These are phyloP conservation scores for Trichoderma virens DNA, from an alignment of 495 filamentous ascomycete species.

Conservation along the genomic window DNA sequence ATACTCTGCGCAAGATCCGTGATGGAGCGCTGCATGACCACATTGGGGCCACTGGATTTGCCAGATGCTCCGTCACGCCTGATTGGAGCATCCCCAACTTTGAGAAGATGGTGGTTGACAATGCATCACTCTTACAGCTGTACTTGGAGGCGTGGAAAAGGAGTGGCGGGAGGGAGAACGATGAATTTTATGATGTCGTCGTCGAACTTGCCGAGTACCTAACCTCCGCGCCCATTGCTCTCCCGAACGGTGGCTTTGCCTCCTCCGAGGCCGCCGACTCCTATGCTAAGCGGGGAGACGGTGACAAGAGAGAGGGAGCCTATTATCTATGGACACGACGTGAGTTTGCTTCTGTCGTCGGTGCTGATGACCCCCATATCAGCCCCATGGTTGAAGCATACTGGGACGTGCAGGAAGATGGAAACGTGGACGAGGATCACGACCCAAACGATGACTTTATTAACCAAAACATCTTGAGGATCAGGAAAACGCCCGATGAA, in stretches of 20 bases:
- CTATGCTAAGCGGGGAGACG: conserved; percentile 63
- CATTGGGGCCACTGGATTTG: conserved; percentile 75
- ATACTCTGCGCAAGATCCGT: conserved; percentile 74
- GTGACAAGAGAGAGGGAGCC: conserved; percentile 84
- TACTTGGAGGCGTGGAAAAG: conserved; percentile 85
- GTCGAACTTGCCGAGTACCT: conserved; percentile 82
- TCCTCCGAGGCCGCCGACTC: conserved; percentile 92
- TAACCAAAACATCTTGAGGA: conserved; percentile 59
- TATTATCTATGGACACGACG: conserved; percentile 93
- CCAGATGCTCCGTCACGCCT: conserved; percentile 79
- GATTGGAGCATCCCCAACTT: conserved; percentile 95
- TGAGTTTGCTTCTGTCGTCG: conserved; percentile 75
- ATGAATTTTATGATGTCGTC: conserved; percentile 69
- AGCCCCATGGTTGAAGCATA: conserved; percentile 71
- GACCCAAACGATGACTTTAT: conserved; percentile 93
- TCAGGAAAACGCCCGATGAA: conserved; percentile 34
- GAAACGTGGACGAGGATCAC: conserved; percentile 76
- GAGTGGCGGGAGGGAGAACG: conserved; percentile 42
- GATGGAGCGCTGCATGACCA: conserved; percentile 88
- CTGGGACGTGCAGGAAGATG: conserved; percentile 79
- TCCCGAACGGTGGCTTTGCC: conserved; percentile 67
- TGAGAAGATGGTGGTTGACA: conserved; percentile 97
- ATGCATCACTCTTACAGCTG: conserved; percentile 76
- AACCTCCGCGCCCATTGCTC: conserved; percentile 56
- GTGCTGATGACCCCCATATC: conserved; percentile 44